These are phyloP conservation scores for Debaryomycetaceae sp. DNA, from an alignment of 1,139 yeast species.

Conservation along the genomic window DNA sequence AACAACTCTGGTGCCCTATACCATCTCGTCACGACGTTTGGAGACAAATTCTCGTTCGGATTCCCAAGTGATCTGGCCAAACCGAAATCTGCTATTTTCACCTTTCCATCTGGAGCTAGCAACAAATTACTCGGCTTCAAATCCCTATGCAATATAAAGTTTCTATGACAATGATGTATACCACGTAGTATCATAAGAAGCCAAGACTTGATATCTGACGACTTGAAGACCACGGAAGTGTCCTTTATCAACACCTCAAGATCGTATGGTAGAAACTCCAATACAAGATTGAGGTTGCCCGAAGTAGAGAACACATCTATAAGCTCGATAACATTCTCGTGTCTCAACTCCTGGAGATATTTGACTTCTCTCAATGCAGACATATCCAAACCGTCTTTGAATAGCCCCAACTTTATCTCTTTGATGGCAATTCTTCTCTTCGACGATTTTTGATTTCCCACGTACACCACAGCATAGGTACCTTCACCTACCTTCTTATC, in stretches of 20 bases:
- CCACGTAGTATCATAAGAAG: slow-evolving; percentile 91
- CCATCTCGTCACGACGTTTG: slow-evolving; percentile 97
- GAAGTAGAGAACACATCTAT: slow-evolving; percentile 80
- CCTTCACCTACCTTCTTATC: slow-evolving; percentile 97
- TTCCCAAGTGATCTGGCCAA: slow-evolving; percentile 80
- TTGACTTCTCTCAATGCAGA: slow-evolving; percentile 95
- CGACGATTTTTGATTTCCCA: slow-evolving; percentile 64
- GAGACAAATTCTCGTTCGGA: slow-evolving; percentile 77
- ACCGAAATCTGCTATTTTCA: slow-evolving; percentile 97
- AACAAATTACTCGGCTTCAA: slow-evolving; percentile 79
- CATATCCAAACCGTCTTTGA: slow-evolving; percentile 97
- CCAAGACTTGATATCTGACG: slow-evolving; percentile 93
- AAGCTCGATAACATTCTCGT: slow-evolving; percentile 79
- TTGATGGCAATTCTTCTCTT: slow-evolving; percentile 79
- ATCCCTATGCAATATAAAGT: slow-evolving; percentile 86
- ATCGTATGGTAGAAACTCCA: slow-evolving; percentile 90
- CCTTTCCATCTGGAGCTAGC: slow-evolving; percentile 78
- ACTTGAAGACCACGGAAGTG: slow-evolving; percentile 67
- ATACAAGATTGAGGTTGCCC: slow-evolving; percentile 73
- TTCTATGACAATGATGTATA: slow-evolving; percentile 90
- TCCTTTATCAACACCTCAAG: slow-evolving; percentile 88
- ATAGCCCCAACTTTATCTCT: slow-evolving; percentile 91
- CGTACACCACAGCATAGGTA: slow-evolving; percentile 94
- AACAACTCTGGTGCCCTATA: slow-evolving; percentile 92
- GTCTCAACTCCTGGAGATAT: slow-evolving; percentile 82